Evolutionary conservation across 2,329 filamentous ascomycete species (phyloP).

Genomic region (Aspergillus latus): DNA sequence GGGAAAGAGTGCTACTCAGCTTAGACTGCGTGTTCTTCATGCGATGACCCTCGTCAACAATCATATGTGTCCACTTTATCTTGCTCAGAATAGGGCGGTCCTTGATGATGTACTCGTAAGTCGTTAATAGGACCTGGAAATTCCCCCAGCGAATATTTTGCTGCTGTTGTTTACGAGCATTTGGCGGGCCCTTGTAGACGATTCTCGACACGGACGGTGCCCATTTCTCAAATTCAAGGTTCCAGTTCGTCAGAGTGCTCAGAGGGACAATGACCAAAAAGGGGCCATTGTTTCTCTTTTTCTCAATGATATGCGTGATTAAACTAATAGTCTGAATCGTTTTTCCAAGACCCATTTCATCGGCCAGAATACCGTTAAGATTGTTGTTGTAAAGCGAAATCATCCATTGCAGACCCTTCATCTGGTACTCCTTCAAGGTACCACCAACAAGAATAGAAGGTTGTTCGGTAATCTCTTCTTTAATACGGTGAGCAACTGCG

Average conservation of each 20-base stretch:
- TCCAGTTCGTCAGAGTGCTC: slow-evolving; percentile 98
- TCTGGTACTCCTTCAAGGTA: slow-evolving; percentile 91
- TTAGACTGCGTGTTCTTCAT: slow-evolving; percentile 99
- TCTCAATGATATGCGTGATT: slow-evolving; percentile 95
- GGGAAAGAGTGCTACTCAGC: slow-evolving; percentile 87
- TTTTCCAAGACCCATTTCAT: slow-evolving; percentile 99
- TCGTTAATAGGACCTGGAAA: slow-evolving; percentile 95
- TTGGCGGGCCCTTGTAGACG: slow-evolving; percentile 95
- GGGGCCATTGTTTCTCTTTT: slow-evolving; percentile 85
- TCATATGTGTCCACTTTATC: slow-evolving; percentile 99
- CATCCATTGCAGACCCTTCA: slow-evolving; percentile 99
- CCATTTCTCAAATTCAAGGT: slow-evolving; percentile 98
- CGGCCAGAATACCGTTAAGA: slow-evolving; percentile 95
- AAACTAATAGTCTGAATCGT: slow-evolving; percentile 98
- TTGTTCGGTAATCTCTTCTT: slow-evolving; percentile 84
- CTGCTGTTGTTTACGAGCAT: slow-evolving; percentile 82
- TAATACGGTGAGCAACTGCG: slow-evolving; percentile 91
- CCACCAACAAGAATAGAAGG: slow-evolving; percentile 87
- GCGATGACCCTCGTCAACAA: slow-evolving; percentile 97
- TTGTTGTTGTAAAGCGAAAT: slow-evolving; percentile 99
- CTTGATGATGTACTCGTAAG: slow-evolving; percentile 99
- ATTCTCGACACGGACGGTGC: slow-evolving; percentile 81
- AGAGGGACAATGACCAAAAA: slow-evolving; percentile 96
- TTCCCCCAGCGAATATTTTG: slow-evolving; percentile 90
- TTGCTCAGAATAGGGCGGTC: slow-evolving; percentile 92